A percentile compares a stretch with the other conserved stretches of the same genome.
These are phyloP conservation scores for Cyberlindnera samutprakarnensis DNA, from an alignment of 805 yeast species.

Conservation along the genomic window DNA sequence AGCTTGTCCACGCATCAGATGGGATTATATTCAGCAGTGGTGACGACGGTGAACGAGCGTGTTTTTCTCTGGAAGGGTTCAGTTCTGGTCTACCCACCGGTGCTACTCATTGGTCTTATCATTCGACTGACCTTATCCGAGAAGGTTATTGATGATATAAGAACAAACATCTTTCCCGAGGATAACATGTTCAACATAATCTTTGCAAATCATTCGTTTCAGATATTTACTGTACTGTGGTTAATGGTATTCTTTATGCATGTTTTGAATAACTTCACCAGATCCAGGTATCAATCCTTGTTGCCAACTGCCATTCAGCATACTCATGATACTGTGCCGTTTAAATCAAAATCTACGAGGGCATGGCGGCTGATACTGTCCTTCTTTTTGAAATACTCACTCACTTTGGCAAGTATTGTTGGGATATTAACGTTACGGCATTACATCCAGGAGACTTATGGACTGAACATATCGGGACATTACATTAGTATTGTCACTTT, in stretches of 20 bases:
- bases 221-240: slow-evolving; percentile 7
- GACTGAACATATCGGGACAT: slow-evolving; percentile 10
- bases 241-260: slow-evolving; percentile 3
- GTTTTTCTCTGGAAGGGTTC: background rate
- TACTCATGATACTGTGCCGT: background rate
- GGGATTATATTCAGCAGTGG: background rate
- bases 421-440: background rate
- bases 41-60: background rate
- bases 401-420: background rate
- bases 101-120: slow-evolving; percentile 1
- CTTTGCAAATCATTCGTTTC: slow-evolving; percentile 15
- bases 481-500: slow-evolving; percentile 8
- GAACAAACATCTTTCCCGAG: slow-evolving; percentile 5
- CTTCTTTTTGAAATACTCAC: background rate
- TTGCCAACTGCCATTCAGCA: slow-evolving; percentile 3
- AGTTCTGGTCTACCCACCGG: background rate
- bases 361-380: background rate
- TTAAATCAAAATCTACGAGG: slow-evolving; percentile 1
- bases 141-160: background rate
- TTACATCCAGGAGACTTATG: background rate
- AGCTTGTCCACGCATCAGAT: background rate
- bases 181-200: slow-evolving; percentile 9
- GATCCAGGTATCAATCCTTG: slow-evolving; percentile 2
- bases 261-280: slow-evolving; percentile 3
- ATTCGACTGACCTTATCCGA: background rate